Evolutionary conservation across 768 basidiomycete genomes (phyloP).

Genomic region (Cyclocybe cylindracea): DNA sequence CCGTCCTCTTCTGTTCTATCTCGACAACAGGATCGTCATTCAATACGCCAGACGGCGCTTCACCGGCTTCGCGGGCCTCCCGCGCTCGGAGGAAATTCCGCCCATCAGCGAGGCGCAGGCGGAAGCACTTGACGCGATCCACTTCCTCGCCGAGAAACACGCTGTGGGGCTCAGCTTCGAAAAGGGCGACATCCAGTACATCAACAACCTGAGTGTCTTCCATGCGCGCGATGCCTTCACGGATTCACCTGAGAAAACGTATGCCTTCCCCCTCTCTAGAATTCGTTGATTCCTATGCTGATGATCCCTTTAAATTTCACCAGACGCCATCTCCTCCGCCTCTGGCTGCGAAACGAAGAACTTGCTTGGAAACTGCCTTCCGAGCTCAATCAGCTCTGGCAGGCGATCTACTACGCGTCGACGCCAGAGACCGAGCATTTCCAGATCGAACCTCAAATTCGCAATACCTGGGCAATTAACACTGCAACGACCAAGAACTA

Average conservation of each 20-base stretch:
- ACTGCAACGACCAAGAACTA: too few relatives aligned
- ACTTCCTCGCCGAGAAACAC: constrained; percentile 45
- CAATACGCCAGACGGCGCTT: constrained; percentile 47
- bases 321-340: constrained; percentile 35
- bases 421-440: too few relatives aligned
- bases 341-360: constrained; percentile 38
- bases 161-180: constrained; percentile 45
- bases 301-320: too few relatives aligned
- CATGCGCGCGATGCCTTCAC: constrained; percentile 46
- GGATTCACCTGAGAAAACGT: constrained; percentile 40
- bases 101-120: constrained; percentile 52
- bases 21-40: constrained; percentile 40
- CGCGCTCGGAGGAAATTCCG: constrained; percentile 38
- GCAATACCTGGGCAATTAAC: too few relatives aligned
- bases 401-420: constrained; percentile 24
- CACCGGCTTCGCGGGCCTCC: constrained; percentile 39
- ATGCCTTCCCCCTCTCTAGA: constrained; percentile 12
- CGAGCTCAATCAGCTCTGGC: constrained; percentile 27
- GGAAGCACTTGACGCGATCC: constrained; percentile 46
- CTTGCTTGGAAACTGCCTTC: constrained; percentile 35
- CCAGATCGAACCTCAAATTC: too few relatives aligned
- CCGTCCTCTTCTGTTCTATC: constrained; percentile 41
- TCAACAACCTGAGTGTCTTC: constrained; percentile 47
- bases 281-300: too few relatives aligned
- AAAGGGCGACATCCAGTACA: constrained; percentile 52